Conservation (phyloP, 2,329 filamentous ascomycete genomes). For the Aspergillus sp. region DNA sequence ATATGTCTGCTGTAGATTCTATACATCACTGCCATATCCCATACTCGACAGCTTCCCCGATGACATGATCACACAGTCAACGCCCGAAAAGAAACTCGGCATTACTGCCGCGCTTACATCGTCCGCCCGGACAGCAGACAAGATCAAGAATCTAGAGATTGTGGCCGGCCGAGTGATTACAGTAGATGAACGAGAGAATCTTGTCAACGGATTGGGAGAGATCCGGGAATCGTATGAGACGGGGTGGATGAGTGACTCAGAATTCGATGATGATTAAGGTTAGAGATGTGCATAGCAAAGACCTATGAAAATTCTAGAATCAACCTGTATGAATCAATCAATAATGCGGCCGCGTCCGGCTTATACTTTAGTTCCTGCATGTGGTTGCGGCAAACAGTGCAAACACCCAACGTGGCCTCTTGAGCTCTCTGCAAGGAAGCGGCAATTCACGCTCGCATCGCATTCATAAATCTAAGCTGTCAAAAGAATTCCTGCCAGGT, state of each 20-base stretch:
- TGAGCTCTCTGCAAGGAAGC: constrained; percentile 22
- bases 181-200: constrained; percentile 76
- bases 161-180: constrained; percentile 63
- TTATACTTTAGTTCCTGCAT: neutral
- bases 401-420: constrained; percentile 30
- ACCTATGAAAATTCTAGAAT: neutral
- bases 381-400: constrained; percentile 12
- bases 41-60: constrained; percentile 78
- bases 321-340: neutral
- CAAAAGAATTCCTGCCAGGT: constrained; percentile 32
- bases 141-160: constrained; percentile 65
- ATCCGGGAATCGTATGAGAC: constrained; percentile 87
- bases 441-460: constrained; percentile 9
- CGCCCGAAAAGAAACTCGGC: constrained; percentile 47
- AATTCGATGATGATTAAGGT: constrained; percentile 43
- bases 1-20: constrained; percentile 28
- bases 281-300: neutral
- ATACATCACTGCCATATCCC: constrained; percentile 63
- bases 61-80: constrained; percentile 61
- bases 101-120: constrained; percentile 64
- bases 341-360: neutral
- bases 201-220: constrained; percentile 78
- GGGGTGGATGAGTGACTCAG: constrained; percentile 73
- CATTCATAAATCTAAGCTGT: constrained; percentile 11
- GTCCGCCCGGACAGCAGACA: constrained; percentile 69